These are phyloP conservation scores for Bombardia bombarda DNA, from an alignment of 495 filamentous ascomycete genomes.

Conservation along the genomic window DNA sequence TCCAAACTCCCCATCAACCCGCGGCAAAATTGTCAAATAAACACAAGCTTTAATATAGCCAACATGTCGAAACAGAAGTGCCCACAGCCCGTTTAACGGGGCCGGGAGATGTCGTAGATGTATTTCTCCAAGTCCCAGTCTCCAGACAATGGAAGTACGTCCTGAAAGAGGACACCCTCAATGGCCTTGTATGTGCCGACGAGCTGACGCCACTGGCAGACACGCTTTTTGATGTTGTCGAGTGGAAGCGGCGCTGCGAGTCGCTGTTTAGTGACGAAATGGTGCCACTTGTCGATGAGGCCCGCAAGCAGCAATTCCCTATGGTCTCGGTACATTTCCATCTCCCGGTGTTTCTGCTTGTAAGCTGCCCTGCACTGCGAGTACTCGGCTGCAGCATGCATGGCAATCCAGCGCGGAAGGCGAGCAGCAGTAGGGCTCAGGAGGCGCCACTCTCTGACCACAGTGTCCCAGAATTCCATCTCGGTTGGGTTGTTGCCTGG, in stretches of 20 bases:
- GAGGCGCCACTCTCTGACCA: background rate
- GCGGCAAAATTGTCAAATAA: too few species aligned
- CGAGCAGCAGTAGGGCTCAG: background rate
- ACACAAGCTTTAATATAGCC: too few species aligned
- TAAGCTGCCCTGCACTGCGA: background rate
- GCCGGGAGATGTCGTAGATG: too few species aligned
- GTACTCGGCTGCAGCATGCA: background rate
- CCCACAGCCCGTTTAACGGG: too few species aligned
- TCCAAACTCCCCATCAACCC: too few species aligned
- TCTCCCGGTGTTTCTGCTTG: background rate
- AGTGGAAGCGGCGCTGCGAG: background rate
- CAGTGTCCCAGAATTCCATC: background rate
- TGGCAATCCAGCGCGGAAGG: background rate
- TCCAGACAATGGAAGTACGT: too few species aligned
- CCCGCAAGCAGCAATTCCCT: background rate
- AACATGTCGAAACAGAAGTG: too few species aligned
- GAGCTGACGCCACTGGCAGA: background rate
- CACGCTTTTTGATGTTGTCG: background rate
- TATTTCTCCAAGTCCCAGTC: too few species aligned
- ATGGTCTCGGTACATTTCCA: background rate
- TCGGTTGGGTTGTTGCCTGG: background rate
- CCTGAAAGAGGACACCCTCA: too few species aligned
- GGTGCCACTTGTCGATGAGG: background rate
- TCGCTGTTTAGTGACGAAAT: background rate
- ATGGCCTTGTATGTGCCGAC: too few species aligned